These are phyloP conservation scores for Begonia peltatifolia DNA, from an alignment of 306 rosid genomes.

Conservation along the genomic window DNA sequence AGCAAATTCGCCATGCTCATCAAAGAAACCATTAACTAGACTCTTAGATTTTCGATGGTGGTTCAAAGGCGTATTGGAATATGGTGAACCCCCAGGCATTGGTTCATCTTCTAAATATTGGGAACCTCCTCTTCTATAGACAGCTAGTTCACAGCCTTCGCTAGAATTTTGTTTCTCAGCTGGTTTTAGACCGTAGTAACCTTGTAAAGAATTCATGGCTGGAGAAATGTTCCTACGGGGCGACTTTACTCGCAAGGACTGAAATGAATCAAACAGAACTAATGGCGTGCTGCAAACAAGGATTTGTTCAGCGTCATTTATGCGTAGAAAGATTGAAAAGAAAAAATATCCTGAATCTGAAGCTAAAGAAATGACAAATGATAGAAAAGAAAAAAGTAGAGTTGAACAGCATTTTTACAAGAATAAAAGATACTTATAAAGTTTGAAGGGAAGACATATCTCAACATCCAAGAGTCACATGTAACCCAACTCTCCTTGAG, in stretches of 20 bases:
- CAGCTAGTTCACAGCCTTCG: conserved; percentile 26
- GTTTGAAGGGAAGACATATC: too few species aligned
- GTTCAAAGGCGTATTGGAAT: conserved; percentile 15
- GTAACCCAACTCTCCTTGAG: too few species aligned
- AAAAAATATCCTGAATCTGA: too few species aligned
- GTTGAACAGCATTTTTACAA: background rate
- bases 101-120: conserved; percentile 28
- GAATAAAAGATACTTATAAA: too few species aligned
- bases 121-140: conserved; percentile 15
- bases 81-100: conserved; percentile 7
- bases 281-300: conserved; percentile 14
- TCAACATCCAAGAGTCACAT: too few species aligned
- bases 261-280: conserved; percentile 54
- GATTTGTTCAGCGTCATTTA: conserved; percentile 21
- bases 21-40: conserved; percentile 33
- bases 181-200: conserved; percentile 56
- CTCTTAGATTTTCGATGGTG: conserved; percentile 50
- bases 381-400: background rate
- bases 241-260: conserved; percentile 31
- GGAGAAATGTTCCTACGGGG: conserved; percentile 32
- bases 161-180: conserved; percentile 13
- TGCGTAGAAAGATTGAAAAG: conserved; percentile 13
- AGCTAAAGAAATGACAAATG: too few species aligned
- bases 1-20: conserved; percentile 33
- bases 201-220: conserved; percentile 74